Percentiles rank a stretch among this genome's conserved stretches.
phyloP scores from a whole-genome alignment of 169 alveolate genomes.

The Cryptosporidium viatorum region DNA sequence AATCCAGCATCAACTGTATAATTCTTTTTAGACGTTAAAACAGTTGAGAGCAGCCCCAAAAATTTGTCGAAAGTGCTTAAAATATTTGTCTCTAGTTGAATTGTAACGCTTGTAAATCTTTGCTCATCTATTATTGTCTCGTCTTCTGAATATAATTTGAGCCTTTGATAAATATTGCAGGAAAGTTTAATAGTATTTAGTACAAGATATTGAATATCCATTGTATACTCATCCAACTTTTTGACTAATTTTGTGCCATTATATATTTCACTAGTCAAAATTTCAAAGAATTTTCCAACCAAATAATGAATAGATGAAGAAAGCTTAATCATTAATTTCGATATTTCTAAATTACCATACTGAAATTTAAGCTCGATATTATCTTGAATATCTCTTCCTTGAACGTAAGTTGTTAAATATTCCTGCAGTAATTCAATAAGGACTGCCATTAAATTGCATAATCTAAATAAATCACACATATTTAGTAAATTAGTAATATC shows the following conservation, averaged over 20 bases:
- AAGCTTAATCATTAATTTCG: conserved; percentile 13
- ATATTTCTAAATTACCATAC: background rate
- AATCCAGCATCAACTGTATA: background rate
- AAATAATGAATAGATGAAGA: conserved; percentile 43
- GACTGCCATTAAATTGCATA: background rate
- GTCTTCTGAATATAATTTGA: background rate
- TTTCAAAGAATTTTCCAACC: conserved; percentile 3
- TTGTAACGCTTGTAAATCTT: conserved; percentile 39
- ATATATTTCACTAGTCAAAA: background rate
- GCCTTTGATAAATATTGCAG: conserved; percentile 5
- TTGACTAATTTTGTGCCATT: background rate
- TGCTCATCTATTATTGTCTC: conserved; percentile 17
- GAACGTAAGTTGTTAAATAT: background rate
- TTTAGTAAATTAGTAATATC: background rate
- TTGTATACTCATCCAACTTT: background rate
- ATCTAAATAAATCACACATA: background rate
- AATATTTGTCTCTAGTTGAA: conserved; percentile 56
- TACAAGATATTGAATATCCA: background rate
- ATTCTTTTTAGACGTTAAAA: background rate
- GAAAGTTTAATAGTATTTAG: conserved; percentile 11
- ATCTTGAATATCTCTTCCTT: conserved; percentile 9
- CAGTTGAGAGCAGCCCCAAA: conserved; percentile 33
- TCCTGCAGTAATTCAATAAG: background rate
- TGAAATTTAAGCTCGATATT: background rate
- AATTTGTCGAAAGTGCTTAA: conserved; percentile 28